Conservation (phyloP, 2,329 filamentous ascomycete species). For the Hypoxylon sp. region DNA sequence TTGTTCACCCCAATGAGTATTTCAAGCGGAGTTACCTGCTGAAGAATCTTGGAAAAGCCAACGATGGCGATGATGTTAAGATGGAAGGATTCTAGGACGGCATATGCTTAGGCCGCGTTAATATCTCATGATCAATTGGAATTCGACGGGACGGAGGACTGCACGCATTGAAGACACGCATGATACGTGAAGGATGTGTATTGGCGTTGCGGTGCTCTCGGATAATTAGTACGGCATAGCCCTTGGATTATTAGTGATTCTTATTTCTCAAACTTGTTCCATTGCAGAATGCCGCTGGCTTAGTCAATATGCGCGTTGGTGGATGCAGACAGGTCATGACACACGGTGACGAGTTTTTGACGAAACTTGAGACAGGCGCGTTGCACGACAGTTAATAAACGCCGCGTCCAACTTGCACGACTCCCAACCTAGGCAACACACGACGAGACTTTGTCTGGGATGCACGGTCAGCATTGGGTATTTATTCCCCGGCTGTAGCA, state of each 20-base stretch:
- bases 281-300: conserved; percentile 10
- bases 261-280: conserved; percentile 15
- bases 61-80: conserved; percentile 65
- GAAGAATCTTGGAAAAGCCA: conserved; percentile 76
- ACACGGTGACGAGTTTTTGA: conserved; percentile 29
- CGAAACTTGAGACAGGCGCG: conserved; percentile 21
- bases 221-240: conserved; percentile 16
- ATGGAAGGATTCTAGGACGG: conserved; percentile 62
- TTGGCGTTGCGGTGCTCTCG: conserved; percentile 34
- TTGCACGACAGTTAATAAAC: conserved; percentile 27
- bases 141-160: conserved; percentile 2
- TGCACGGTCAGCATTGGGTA: conserved; percentile 21
- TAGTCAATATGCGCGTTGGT: conserved; percentile 6
- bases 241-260: conserved; percentile 1
- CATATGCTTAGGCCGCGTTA: conserved; percentile 2
- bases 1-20: conserved; percentile 97
- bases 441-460: conserved; percentile 11
- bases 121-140: conserved; percentile 9
- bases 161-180: conserved; percentile 20
- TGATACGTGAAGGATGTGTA: conserved; percentile 6
- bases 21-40: conserved; percentile 94
- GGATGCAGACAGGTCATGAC: conserved; percentile 10
- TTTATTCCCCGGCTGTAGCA: conserved; percentile 20
- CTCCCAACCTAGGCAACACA: no score
- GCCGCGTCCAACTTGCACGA: conserved; percentile 9